These are phyloP conservation scores for Neopestalotiopsis clavispora DNA, from an alignment of 2,329 filamentous ascomycete species.

Conservation along the genomic window DNA sequence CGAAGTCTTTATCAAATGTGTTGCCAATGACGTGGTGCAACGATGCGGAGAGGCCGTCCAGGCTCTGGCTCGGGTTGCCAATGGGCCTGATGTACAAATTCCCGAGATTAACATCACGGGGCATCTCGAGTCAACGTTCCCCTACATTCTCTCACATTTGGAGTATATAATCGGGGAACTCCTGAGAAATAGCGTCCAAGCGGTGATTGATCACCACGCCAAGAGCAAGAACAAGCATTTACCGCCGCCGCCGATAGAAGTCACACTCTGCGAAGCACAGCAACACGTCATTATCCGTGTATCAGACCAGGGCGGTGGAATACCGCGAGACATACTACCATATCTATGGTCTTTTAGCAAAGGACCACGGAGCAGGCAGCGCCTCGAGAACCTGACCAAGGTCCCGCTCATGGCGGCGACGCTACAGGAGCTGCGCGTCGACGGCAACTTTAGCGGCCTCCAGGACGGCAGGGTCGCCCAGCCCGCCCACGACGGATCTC, in stretches of 20 bases:
- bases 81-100: conserved; percentile 72
- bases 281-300: conserved; percentile 97
- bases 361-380: conserved; percentile 76
- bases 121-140: conserved; percentile 88
- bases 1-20: conserved; percentile 92
- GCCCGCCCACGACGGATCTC: conserved; percentile 59
- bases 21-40: conserved; percentile 86
- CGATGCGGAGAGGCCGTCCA: conserved; percentile 79
- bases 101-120: conserved; percentile 85
- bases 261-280: conserved; percentile 90
- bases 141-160: conserved; percentile 93
- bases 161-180: conserved; percentile 98
- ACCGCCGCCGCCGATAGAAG: conserved; percentile 83
- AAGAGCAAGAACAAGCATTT: conserved; percentile 32
- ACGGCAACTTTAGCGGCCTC: conserved; percentile 34
- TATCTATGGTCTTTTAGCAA: conserved; percentile 98
- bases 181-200: conserved; percentile 92
- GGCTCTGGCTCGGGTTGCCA: conserved; percentile 74
- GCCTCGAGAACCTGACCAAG: conserved; percentile 82
- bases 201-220: conserved; percentile 76
- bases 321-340: conserved; percentile 82
- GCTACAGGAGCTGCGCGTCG: conserved; percentile 78
- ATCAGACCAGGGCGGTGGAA: conserved; percentile 92
- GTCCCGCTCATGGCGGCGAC: conserved; percentile 94
- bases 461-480: conserved; percentile 24